A percentile compares a stretch with the other conserved stretches of the same genome.
phyloP scores from a whole-genome alignment of 2,329 filamentous ascomycete genomes.

The Beauveria australis region DNA sequence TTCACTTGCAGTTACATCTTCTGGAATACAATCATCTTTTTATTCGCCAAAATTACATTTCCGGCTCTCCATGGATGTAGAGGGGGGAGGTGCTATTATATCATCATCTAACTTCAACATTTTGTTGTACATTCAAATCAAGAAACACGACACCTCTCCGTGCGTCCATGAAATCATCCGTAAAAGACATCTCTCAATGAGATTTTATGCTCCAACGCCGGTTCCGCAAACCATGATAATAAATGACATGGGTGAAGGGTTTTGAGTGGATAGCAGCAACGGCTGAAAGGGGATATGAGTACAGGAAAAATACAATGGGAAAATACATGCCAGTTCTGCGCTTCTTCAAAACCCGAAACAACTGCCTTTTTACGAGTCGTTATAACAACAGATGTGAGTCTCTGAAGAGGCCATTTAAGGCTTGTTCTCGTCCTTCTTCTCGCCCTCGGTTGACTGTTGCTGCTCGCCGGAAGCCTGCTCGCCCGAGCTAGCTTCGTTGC shows the following conservation, averaged over 20 bases:
- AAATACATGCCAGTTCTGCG: constrained; percentile 26
- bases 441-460: constrained; percentile 51
- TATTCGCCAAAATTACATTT: constrained; percentile 6
- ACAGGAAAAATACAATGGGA: constrained; percentile 39
- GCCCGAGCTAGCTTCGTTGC: constrained; percentile 53
- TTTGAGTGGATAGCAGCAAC: constrained; percentile 25
- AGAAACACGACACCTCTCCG: constrained; percentile 30
- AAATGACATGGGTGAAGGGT: constrained; percentile 37
- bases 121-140: constrained; percentile 25
- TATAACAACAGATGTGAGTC: constrained; percentile 19
- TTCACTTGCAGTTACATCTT: not conserved
- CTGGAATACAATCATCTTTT: not conserved
- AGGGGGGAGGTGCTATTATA: constrained; percentile 52
- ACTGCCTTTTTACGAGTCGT: constrained; percentile 10
- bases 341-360: constrained; percentile 22
- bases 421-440: constrained; percentile 72
- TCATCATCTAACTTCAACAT: constrained; percentile 34
- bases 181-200: constrained; percentile 30
- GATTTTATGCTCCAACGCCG: constrained; percentile 47
- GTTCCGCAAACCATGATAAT: constrained; percentile 38
- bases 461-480: constrained; percentile 39
- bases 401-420: constrained; percentile 37
- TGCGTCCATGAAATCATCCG: constrained; percentile 36
- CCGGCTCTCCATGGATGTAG: constrained; percentile 23
- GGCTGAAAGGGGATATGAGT: constrained; percentile 37